Base-by-base conservation (phyloP, 176 grass and related monocot genomes). In the Alopecurus myosuroides region DNA sequence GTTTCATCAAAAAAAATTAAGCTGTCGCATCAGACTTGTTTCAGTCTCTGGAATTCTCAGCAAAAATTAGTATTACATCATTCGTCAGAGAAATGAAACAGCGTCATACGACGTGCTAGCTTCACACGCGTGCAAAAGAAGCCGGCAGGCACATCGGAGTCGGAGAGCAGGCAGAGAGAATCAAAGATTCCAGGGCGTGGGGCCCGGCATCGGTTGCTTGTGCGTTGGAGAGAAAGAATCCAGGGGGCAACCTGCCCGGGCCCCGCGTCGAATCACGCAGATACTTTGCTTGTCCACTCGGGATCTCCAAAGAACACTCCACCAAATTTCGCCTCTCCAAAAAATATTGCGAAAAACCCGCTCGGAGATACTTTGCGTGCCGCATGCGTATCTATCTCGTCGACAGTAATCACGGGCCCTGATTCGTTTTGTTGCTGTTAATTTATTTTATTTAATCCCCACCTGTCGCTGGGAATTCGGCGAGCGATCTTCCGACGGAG, bases 271-370 rank as follows among this genome's bases (percentile, higher is more conserved):
- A 88, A 93, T 91, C 94, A 53, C 39, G 42, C 22, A 88, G 91
- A 94, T 94, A 86, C 94, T 92, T 97, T 87, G 84, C 89, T 76
- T 90, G 69, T 84, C 86, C 75, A 33, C 75, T 62, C 50, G 87
- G 77, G 68, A 87, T 83, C 76, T 89, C 74, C 62, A 57, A 85
- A 56, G 44, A 77, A 61, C 81, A 78, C 58, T 69, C 41, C n/a
- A 22, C 68, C 68, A 44, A 71, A 33, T 10, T 35, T 80, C 52
- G 49, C 45, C 3, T 65, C 37, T 0, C 9, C 7, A 46, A 55
- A 55, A 76, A 85, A 46, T 4, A 20, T 55, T 84, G 51, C 51
- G 18, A 19, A 51, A 29, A 17, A 7, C 44, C 7, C 13, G 52
- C 20, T 45, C 34, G 9, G 11, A 55, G 84, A 82, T 82, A 31